Conservation (phyloP, 257 asterid genomes). For the Orobanche coerulescens region DNA sequence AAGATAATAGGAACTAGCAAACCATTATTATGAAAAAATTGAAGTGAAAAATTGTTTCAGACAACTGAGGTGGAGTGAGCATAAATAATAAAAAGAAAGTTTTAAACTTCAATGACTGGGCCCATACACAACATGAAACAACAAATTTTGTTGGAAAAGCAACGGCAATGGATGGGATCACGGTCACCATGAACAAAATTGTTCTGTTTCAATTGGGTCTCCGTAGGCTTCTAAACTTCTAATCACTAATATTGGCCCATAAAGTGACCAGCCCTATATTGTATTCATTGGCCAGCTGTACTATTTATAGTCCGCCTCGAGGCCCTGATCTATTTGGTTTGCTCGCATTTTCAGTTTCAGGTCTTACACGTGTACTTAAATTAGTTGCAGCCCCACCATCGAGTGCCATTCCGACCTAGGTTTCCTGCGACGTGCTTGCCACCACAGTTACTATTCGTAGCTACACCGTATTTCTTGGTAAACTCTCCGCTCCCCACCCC, state of each 20-base stretch:
- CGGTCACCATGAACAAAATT: too few species aligned
- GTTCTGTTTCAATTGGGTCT: too few species aligned
- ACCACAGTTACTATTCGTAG: not conserved
- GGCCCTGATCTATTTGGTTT: not conserved
- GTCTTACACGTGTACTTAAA: not conserved
- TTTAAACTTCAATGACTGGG: too few species aligned
- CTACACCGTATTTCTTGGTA: slow-evolving; percentile 11
- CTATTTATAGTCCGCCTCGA: not conserved
- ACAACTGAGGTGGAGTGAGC: too few species aligned
- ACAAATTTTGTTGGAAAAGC: too few species aligned
- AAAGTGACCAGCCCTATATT: not conserved
- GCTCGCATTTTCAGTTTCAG: not conserved
- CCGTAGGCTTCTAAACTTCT: too few species aligned
- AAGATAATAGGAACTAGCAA: too few species aligned
- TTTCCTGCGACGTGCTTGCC: slow-evolving; percentile 11
- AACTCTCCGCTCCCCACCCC: not conserved
- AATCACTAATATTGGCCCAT: not conserved
- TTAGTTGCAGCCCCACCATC: slow-evolving; percentile 3
- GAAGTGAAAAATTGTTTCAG: too few species aligned
- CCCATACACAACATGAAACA: too few species aligned
- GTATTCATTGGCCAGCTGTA: not conserved
- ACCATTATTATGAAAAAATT: too few species aligned
- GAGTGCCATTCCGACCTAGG: slow-evolving; percentile 22
- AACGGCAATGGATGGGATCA: too few species aligned
- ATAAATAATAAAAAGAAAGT: too few species aligned